Base-by-base conservation (phyloP, 2,329 filamentous ascomycete species). In the Neofusicoccum umdonicola region DNA sequence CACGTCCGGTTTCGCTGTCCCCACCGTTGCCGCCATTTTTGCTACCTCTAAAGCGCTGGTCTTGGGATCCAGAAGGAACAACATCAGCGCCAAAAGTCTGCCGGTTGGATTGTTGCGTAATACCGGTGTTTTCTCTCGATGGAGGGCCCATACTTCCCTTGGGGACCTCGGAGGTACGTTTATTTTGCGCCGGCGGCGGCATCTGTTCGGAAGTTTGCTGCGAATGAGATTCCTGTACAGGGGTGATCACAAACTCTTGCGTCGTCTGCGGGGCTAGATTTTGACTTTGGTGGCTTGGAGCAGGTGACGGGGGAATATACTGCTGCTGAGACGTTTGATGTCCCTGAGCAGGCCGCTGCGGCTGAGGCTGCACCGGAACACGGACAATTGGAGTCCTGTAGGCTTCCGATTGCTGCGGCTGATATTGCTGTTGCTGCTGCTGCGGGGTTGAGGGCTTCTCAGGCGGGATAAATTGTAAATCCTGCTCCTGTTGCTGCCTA, bases 41-140 rank as follows among this genome's bases (percentile, higher is more conserved):
- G 64, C 76, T 73, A 27, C 78, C 74, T 42, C 77, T 75, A 67
- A 78, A 80, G 57, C 78, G 78, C 67, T 80, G 77, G 2, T 78
- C 78, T 72, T 81, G 79, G 61, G 79, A 77, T 66, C 73, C 73
- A 71, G 76, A 73, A 67, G 80, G 79, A 35, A 81, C 78, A 63
- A 80, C 76, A 67, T 80, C 79, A 70, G 80, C 74, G 65, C 76
- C 78, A 73, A 80, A 82, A 51, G 78, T 75, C 66, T 77, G 72
- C n/a, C 42, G 62, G 42, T 54, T 54, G 27, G 41, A 8, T 47
- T 60, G 56, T n/a, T 47, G 56, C n/a, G 41, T 4, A 31, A 60
- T 41, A 19, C 37, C 47, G 41, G 56, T 47, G 27, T 34, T 47
- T 41, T 62, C 61, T 31, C 39, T 63, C n/a, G 61, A 60, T 2